Base-by-base conservation (phyloP, 306 rosid species). In the Trifolium dubium region DNA sequence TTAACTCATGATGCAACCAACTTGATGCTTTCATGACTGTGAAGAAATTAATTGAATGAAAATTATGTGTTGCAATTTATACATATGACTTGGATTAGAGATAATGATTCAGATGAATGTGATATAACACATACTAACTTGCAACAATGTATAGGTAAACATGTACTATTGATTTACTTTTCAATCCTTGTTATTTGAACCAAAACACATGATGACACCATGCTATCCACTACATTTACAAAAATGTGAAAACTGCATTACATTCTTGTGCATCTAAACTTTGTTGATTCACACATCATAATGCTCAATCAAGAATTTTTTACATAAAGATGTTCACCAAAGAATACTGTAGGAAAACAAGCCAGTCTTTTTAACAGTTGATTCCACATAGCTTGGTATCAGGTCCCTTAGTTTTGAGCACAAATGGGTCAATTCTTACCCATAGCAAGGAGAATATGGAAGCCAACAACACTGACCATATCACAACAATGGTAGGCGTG, bases 391-490 rank as follows among this genome's bases (percentile, higher is more conserved):
- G 68, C 86, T 88, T 94, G 55, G 85, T 79, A 73, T 88, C 90
- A 32, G 97, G 96, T 53, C 99, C 99, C 85, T 88, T 94, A 67
- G 99, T 87, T 78, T 94, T 92, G 62, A 85, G 4, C 69, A 92
- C 96, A 59, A 92, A 89, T 41, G 97, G 98, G 67, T 94, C 97
- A 12, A 92, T 92, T 77, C 99, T 88, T 77, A 92, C 97, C 99
- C 97, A 94, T 56, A 92, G 92, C 76, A 94, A 85, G 76, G 97
- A 94, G 92, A 92, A 92, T 72, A 92, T 88, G 13, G 99, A 94
- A 77, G 99, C 97, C 90, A 94, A 60, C 51, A 94, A 89, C 74
- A 94, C 86, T 5, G 97, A 94, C 97, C 98, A 94, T 69, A 94
- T 92, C 77, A 94, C 90, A 59, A 94, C 94, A 75, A 94, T 94